phyloP scores from a whole-genome alignment of 306 rosid species.

The peach (Prunus persica) region Prunus_persica_NCBIv2 NC_034009.1:35474001-35474500 shows the following conservation, averaged over 20 bases:
- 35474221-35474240: conserved; percentile 95
- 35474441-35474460: conserved; percentile 59
- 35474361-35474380: conserved; percentile 99
- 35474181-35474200: conserved; percentile 97
- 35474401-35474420: conserved; percentile 67
- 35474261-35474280: conserved; percentile 52
- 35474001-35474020: not conserved
- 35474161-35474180: conserved; percentile 25
- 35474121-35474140: not conserved
- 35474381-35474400: conserved; percentile 75
- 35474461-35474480: conserved; percentile 67
- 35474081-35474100: not conserved
- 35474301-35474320: conserved; percentile 40
- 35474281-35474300: conserved; percentile 27
- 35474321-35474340: conserved; percentile 30
- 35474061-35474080: not conserved
- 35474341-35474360: conserved; percentile 77
- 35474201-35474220: conserved; percentile 93
- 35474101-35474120: not conserved
- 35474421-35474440: conserved; percentile 60
- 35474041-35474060: not conserved
- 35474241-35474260: conserved; percentile 91
- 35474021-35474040: not conserved
- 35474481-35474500: conserved; percentile 72
- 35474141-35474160: conserved; percentile 1